Base-by-base conservation (phyloP, 495 filamentous ascomycete species). In the Hypoxylon cercidicola region DNA sequence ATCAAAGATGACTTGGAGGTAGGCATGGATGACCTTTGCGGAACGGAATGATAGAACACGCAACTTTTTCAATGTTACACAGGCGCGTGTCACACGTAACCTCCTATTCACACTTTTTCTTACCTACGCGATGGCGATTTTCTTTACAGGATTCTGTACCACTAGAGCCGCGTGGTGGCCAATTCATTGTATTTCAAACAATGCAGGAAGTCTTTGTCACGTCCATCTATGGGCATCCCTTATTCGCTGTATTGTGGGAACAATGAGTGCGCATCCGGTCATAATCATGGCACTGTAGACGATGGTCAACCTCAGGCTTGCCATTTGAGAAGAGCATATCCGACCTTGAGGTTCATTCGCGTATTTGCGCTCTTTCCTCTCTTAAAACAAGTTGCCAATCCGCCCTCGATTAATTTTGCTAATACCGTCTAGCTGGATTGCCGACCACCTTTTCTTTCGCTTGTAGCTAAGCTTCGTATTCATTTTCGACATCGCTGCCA, bases 81-180 rank as follows among this genome's bases (percentile, higher is more conserved):
- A 39, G 35, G 35, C 19, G 41, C 19, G 41, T 45, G 12, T n/a
- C 16, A 34, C 47, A 20, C 21, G 7, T 20, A 37, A 50, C 49
- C 49, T n/a, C n/a, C 34, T 23, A 43, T 19, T 21, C 1, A n/a
- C 19, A 12, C 34, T 16, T 45, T 15, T 37, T 39, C 13, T 62
- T 13, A 53, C 19, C 3, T 28, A 28, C 25, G 25, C 25, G 25
- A 16, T 39, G 28, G 21, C 51, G 10, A 34, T 41, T 65, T 50
- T 54, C 56, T 55, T 45, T 7, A 21, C 55, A 66, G 55, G 23
- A 10, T 60, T 28, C 4, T 8, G 62, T 66, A 30, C 10, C 16
- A 66, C 62, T 35, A 51, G 32, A 16, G 45, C 11, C 6, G 50
- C n/a, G 21, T 13, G 54, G 40, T 59, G 4, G 7, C 20, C 37